These are phyloP conservation scores for Mesembryanthemum crystallinum DNA, from an alignment of 148 eudicot genomes.

Conservation along the genomic window DNA sequence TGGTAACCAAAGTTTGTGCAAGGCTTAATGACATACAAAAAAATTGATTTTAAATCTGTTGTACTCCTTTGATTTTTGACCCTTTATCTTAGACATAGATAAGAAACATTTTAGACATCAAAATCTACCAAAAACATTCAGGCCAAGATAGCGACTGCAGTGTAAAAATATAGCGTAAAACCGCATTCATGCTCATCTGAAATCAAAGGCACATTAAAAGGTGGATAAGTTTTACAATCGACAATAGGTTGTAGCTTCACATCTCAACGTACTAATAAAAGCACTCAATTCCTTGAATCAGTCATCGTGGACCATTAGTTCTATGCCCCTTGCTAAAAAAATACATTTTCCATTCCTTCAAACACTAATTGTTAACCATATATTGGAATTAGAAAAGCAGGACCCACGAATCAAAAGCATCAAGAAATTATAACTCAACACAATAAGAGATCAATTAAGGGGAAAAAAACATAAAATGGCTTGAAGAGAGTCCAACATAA, in stretches of 20 bases:
- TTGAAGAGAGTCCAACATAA: no score
- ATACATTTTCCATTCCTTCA: background rate
- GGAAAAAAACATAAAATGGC: background rate
- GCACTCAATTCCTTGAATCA: background rate
- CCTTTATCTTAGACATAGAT: no score
- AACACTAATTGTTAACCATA: background rate
- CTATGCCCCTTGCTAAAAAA: background rate
- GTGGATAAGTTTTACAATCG: background rate
- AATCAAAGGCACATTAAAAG: background rate
- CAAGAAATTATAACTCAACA: background rate
- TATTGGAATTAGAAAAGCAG: background rate
- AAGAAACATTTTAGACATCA: background rate
- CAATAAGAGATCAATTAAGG: background rate
- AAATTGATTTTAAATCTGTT: no score
- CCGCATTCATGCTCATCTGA: no score
- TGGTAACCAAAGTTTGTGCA: background rate
- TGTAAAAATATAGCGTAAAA: no score
- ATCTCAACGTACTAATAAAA: background rate
- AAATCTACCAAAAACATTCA: background rate
- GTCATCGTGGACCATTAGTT: background rate
- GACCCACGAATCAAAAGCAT: background rate
- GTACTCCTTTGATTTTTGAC: no score
- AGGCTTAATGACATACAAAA: background rate
- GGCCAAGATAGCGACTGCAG: background rate
- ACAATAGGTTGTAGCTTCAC: background rate